A percentile compares a stretch with the other conserved stretches of the same genome.
Evolutionary conservation across 176 grass and related monocot genomes (phyloP).

Genomic region (Olyra latifolia): DNA sequence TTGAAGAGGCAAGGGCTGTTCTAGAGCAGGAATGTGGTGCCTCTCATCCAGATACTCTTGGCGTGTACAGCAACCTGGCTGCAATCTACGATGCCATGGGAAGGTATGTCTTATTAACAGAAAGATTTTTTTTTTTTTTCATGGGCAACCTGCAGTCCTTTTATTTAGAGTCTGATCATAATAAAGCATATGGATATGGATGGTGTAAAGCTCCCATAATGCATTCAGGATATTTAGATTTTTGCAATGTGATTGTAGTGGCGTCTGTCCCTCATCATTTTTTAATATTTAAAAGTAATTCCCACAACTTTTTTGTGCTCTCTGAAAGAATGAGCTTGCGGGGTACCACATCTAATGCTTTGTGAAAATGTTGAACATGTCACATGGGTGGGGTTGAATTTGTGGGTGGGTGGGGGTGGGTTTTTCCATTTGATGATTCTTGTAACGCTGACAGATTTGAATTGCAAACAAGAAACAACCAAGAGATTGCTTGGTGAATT

Average conservation of each 20-base stretch:
- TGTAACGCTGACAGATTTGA: background rate
- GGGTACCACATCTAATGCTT: background rate
- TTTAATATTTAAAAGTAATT: background rate
- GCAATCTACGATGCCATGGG: slow-evolving; percentile 99
- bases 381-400: background rate
- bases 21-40: slow-evolving; percentile 86
- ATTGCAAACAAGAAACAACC: background rate
- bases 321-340: background rate
- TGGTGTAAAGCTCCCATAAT: background rate
- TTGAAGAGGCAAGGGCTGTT: slow-evolving; percentile 86
- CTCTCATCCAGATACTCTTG: slow-evolving; percentile 81
- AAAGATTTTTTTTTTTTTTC: background rate
- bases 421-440: slow-evolving; percentile 10
- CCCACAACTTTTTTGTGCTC: background rate
- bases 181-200: background rate
- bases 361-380: slow-evolving; percentile 11
- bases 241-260: background rate
- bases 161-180: background rate
- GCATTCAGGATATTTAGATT: background rate
- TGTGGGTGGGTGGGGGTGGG: background rate
- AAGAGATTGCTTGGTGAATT: slow-evolving; percentile 25
- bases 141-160: background rate
- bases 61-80: slow-evolving; percentile 93
- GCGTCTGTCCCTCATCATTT: background rate
- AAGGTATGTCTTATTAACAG: slow-evolving; percentile 45